A percentile compares a stretch with the other conserved stretches of the same genome.
Evolutionary conservation across 1,284 basidiomycete species (phyloP).

Genomic region (Lentinula novae-zelandiae): DNA sequence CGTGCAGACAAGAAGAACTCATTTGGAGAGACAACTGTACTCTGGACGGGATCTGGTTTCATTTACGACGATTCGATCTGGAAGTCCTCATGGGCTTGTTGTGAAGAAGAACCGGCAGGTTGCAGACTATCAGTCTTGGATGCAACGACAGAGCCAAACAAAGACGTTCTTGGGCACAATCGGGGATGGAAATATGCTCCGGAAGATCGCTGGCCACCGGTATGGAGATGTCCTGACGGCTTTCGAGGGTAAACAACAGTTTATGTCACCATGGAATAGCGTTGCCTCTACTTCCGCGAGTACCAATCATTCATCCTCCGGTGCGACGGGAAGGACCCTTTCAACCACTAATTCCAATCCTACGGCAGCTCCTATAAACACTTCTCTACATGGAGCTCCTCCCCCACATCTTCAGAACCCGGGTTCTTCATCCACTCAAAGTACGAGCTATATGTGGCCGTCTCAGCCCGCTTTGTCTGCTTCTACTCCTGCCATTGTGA

Average conservation of each 20-base stretch:
- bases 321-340: neutral
- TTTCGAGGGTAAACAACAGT: slow-evolving; percentile 21
- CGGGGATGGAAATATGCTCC: slow-evolving; percentile 21
- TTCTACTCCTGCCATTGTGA: neutral
- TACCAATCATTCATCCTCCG: neutral
- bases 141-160: slow-evolving; percentile 17
- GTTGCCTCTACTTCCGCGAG: neutral
- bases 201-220: slow-evolving; percentile 23
- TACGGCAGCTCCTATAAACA: neutral
- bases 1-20: slow-evolving; percentile 19
- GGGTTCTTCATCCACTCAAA: too few relatives aligned
- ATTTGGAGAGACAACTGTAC: slow-evolving; percentile 19
- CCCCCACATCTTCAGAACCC: neutral
- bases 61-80: neutral
- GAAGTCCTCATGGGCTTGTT: slow-evolving; percentile 23
- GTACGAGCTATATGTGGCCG: too few relatives aligned
- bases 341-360: neutral
- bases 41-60: slow-evolving; percentile 19
- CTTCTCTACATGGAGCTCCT: neutral
- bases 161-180: slow-evolving; percentile 22
- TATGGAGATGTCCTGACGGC: slow-evolving; percentile 24
- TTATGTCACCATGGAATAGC: slow-evolving; percentile 9
- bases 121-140: slow-evolving; percentile 19
- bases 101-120: slow-evolving; percentile 23
- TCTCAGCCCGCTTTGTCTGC: too few relatives aligned